Evolutionary conservation across 192 early-diverging fungal species (phyloP), one percentile per base, ranked within the genome.

Genomic region (Podochytrium sp.): DNA sequence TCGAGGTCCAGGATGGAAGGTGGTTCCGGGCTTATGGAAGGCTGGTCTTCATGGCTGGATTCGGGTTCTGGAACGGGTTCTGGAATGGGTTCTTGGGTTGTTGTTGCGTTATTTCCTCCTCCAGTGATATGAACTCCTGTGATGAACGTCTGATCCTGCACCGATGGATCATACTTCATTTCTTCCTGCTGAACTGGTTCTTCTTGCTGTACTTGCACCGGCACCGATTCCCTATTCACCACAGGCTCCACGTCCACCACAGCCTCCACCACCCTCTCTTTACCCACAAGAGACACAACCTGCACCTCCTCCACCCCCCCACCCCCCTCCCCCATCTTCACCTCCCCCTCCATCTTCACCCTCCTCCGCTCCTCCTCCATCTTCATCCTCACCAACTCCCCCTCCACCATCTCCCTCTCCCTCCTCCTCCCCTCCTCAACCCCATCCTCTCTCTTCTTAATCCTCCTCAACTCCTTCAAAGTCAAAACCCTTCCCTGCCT

Each of bases 101-200:
- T n/a, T n/a, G n/a, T n/a, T n/a, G n/a, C n/a, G n/a, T n/a, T n/a
- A 27, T 6, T 27, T 41, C 25, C 39, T 27, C 64, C 56, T 4
- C 76, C 79, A 20, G 84, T 85, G 40, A 87, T 87, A 71, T 87
- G 83, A 0, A 87, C 84, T n/a, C 83, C 78, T 1, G 86, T 88
- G 3, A 88, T 30, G 60, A 88, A 88, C 25, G 86, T 87, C 14
- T 67, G 30, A 43, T 87, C 84, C 25, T 65, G 34, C n/a, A 60
- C 71, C 18, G 63, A 37, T 5, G 79, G 78, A 61, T 82, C 76
- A 70, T 81, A 86, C 3, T 78, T 68, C 2, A 83, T 53, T 35
- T 71, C 75, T 40, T 38, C 7, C 55, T 27, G 29, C 30, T 0
- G 25, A n/a, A 25, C 18, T 30, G 27, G 23, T 29, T 57, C 7